Evolutionary conservation across 148 eudicot species (phyloP), one percentile per base, ranked within the genome.

Genomic region (Gaultheria prostrata): DNA sequence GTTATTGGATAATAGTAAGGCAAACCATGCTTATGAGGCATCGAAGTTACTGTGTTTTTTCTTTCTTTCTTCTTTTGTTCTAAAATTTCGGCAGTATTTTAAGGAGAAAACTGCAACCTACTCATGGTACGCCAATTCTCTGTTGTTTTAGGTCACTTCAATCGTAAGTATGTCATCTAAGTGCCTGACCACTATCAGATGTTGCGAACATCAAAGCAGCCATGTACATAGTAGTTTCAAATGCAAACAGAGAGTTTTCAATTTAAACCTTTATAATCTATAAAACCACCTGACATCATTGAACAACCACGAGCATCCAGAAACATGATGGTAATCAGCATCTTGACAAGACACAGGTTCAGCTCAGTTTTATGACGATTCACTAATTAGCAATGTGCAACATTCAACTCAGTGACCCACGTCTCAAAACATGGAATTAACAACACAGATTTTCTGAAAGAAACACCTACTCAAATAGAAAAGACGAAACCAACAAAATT

Each of bases 401-500:
- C n/a, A 45, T 74, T 8, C 28, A 74, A n/a, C 53, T 11, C 32
- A 48, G 3, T 6, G 32, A n/a, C 15, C 33, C n/a, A 8, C 51
- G 45, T 45, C 77, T 20, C 53, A 26, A 76, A 49, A 49, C 20
- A 43, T 76, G 79, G 21, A 76, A 76, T 53, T 49, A 50, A 75
- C 51, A 8, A 45, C 33, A n/a, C 32, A n/a, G 0, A 46, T 10
- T n/a, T 46, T 57, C 4, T n/a, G 79, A n/a, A 26, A 48, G 24
- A 77, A n/a, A 51, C 59, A 51, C 80, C 80, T 50, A 77, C 63
- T 53, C 18, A 48, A 26, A 76, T n/a, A 48, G 24, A 24, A 49
- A 49, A 3, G 32, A 2, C 17, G 5, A 15, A 77, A 28, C 3
- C 35, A 73, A 2, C 15, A 0, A 77, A 49, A 51, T 17, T 45